A percentile compares a stretch with the other conserved stretches of the same genome.
Evolutionary conservation across 2,329 filamentous ascomycete genomes (phyloP).

Genomic region (Rutstroemia sp.): DNA sequence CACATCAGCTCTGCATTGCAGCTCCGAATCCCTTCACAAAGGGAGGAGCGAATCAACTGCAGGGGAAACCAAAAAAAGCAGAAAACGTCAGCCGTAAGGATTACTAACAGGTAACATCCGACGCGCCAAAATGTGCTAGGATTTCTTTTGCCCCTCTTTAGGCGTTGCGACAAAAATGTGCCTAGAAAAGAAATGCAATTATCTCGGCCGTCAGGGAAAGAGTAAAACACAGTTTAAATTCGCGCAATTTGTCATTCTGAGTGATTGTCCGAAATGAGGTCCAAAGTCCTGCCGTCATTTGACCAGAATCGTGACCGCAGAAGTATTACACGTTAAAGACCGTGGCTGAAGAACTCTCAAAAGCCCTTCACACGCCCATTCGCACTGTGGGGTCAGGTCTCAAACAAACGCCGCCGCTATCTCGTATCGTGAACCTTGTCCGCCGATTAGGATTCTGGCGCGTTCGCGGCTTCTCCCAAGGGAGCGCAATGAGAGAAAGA

Average conservation of each 20-base stretch:
- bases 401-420: neutral
- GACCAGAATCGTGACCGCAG: no score
- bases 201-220: neutral
- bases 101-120: neutral
- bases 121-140: neutral
- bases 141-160: neutral
- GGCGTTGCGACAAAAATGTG: neutral
- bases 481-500: neutral
- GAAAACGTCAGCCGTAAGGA: neutral
- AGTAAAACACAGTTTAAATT: neutral
- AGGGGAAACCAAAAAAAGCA: neutral
- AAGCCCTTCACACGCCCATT: neutral
- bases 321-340: neutral
- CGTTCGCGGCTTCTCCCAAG: neutral
- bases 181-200: neutral
- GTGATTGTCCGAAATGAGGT: no score
- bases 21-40: neutral
- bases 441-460: neutral
- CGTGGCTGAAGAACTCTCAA: neutral
- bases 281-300: no score
- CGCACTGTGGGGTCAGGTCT: neutral
- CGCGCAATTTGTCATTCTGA: no score
- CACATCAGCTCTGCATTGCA: neutral
- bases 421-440: neutral
- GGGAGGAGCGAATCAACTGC: neutral